Percentiles rank a stretch among this genome's conserved stretches.
phyloP scores from a whole-genome alignment of 176 grass and related monocot species.

The Lolium rigidum region DNA sequence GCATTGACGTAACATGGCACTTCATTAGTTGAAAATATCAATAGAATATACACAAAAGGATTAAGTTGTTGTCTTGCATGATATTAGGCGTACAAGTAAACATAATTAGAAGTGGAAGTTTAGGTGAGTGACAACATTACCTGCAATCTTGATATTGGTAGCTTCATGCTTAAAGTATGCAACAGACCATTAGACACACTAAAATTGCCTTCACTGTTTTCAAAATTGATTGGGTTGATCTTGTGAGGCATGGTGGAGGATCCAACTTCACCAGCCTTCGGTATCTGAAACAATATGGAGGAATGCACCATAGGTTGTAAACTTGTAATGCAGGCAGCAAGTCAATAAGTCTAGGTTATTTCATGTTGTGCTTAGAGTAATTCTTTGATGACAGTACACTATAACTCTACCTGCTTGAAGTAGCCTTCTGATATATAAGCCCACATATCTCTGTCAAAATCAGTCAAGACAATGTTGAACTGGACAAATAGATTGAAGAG shows the following conservation, averaged over 20 bases:
- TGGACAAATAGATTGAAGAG: conserved; percentile 84
- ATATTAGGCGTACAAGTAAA: conserved; percentile 4
- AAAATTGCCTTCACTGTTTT: conserved; percentile 96
- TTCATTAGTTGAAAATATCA: conserved; percentile 35
- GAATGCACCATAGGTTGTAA: conserved; percentile 25
- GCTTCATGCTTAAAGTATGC: conserved; percentile 83
- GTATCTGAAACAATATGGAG: conserved; percentile 58
- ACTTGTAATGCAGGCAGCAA: conserved; percentile 23
- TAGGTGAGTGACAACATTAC: conserved; percentile 38
- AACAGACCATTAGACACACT: conserved; percentile 64
- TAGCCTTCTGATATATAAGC: conserved; percentile 92
- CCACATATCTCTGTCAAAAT: conserved; percentile 97
- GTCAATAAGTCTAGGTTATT: neutral
- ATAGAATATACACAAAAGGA: neutral
- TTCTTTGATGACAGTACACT: neutral
- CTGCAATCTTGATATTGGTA: conserved; percentile 98
- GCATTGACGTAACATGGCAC: conserved; percentile 30
- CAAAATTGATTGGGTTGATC: conserved; percentile 99
- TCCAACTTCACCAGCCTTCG: conserved; percentile 93
- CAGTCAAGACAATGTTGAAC: conserved; percentile 90
- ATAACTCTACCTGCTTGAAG: conserved; percentile 85
- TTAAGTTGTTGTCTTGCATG: neutral
- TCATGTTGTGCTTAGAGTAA: too few relatives aligned
- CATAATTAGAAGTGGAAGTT: conserved; percentile 11
- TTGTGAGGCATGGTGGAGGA: conserved; percentile 99